Evolutionary conservation across 1,284 basidiomycete species (phyloP).

Genomic region (Tranzscheliella williamsii): DNA sequence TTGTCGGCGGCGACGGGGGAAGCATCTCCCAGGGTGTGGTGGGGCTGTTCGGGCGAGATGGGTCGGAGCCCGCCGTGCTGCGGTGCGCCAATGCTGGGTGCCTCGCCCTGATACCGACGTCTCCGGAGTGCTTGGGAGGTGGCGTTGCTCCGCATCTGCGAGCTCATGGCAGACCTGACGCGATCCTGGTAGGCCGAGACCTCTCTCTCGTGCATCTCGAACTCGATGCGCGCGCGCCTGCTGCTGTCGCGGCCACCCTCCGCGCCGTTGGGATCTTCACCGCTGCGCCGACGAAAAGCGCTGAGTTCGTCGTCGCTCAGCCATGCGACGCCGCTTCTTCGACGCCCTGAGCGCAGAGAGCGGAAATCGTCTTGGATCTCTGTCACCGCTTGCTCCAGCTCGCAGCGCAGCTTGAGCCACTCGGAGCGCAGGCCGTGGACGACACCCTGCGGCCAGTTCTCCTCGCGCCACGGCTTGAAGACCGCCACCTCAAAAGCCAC

Average conservation of each 20-base stretch:
- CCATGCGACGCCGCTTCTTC: constrained; percentile 1
- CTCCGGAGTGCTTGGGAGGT: constrained; percentile 7
- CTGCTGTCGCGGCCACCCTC: constrained; percentile 7
- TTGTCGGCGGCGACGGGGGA: constrained; percentile 7
- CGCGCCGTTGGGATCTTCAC: no score
- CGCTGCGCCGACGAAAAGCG: constrained; percentile 25
- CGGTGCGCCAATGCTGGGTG: no score
- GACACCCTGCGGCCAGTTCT: constrained; percentile 44
- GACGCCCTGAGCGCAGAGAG: constrained; percentile 6
- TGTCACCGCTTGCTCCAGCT: constrained; percentile 28
- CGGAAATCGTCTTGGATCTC: constrained; percentile 22
- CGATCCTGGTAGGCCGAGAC: constrained; percentile 23
- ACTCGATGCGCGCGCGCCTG: constrained; percentile 31
- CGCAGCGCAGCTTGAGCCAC: constrained; percentile 21
- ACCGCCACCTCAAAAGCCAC: constrained; percentile 47
- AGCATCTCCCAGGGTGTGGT: constrained; percentile 14
- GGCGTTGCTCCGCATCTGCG: neutral
- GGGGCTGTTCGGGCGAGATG: constrained; percentile 17
- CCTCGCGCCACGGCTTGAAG: constrained; percentile 47
- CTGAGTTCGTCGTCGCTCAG: constrained; percentile 32
- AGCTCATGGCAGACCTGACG: constrained; percentile 17
- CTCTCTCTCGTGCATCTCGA: constrained; percentile 41
- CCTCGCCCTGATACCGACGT: neutral
- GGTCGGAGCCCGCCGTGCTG: no score
- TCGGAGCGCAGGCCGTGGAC: constrained; percentile 32